A percentile compares a stretch with the other conserved stretches of the same genome.
Evolutionary conservation across 345 rosid genomes (phyloP).

Genomic region (rapeseed (Brassica napus)): Da-Ae NC_063448.1:45217501-45218000

Average conservation of each 20-base stretch:
- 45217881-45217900: slow-evolving; percentile 80
- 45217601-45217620: slow-evolving; percentile 73
- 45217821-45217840: slow-evolving; percentile 53
- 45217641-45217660: slow-evolving; percentile 77
- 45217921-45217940: slow-evolving; percentile 11
- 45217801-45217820: slow-evolving; percentile 67
- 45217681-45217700: slow-evolving; percentile 2
- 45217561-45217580: slow-evolving; percentile 2
- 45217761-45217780: slow-evolving; percentile 67
- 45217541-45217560: background rate
- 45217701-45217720: too few relatives aligned
- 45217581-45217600: slow-evolving; percentile 49
- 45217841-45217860: slow-evolving; percentile 62
- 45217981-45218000: background rate
- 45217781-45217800: slow-evolving; percentile 61
- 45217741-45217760: slow-evolving; percentile 59
- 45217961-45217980: background rate
- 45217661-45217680: slow-evolving; percentile 51
- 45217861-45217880: slow-evolving; percentile 64
- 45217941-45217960: background rate
- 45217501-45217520: slow-evolving; percentile 5
- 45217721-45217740: background rate
- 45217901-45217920: slow-evolving; percentile 63
- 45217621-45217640: slow-evolving; percentile 50
- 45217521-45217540: slow-evolving; percentile 21